phyloP scores from a whole-genome alignment of 805 yeast species.

The Vanderwaltozyma verrucispora region DNA sequence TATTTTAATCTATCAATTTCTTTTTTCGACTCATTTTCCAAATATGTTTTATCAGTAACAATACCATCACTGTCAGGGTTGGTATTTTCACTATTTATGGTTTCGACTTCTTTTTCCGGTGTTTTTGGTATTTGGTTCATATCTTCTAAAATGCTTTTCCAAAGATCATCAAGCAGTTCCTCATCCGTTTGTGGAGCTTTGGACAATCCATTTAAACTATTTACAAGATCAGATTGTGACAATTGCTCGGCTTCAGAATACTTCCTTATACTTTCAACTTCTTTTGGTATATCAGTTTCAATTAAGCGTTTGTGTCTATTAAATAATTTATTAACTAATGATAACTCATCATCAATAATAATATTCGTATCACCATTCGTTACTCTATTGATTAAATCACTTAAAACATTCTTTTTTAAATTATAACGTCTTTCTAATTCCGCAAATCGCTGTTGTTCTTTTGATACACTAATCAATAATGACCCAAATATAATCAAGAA shows the following conservation, averaged over 20 bases:
- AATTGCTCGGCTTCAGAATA: slow-evolving; percentile 12
- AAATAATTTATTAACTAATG: slow-evolving; percentile 29
- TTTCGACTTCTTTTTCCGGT: not conserved
- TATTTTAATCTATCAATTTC: slow-evolving; percentile 23
- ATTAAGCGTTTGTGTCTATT: slow-evolving; percentile 1
- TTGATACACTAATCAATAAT: slow-evolving; percentile 37
- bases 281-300: not conserved
- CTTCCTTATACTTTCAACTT: slow-evolving; percentile 3
- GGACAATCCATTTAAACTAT: not conserved
- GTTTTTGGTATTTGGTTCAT: slow-evolving; percentile 3
- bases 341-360: slow-evolving; percentile 34
- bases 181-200: no score
- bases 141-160: slow-evolving; percentile 20
- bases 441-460: slow-evolving; percentile 31
- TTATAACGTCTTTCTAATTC: slow-evolving; percentile 32
- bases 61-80: slow-evolving; percentile 9
- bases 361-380: slow-evolving; percentile 30
- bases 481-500: slow-evolving; percentile 38
- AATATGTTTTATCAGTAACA: slow-evolving; percentile 10
- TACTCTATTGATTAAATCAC: slow-evolving; percentile 31
- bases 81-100: not conserved
- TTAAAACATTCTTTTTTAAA: slow-evolving; percentile 30
- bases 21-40: slow-evolving; percentile 10
- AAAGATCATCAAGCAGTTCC: slow-evolving; percentile 24
- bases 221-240: not conserved